Percentiles rank a stretch among this genome's conserved stretches.
Conservation (phyloP, 345 rosid species). For the Eucalyptus erythrocorys region DNA sequence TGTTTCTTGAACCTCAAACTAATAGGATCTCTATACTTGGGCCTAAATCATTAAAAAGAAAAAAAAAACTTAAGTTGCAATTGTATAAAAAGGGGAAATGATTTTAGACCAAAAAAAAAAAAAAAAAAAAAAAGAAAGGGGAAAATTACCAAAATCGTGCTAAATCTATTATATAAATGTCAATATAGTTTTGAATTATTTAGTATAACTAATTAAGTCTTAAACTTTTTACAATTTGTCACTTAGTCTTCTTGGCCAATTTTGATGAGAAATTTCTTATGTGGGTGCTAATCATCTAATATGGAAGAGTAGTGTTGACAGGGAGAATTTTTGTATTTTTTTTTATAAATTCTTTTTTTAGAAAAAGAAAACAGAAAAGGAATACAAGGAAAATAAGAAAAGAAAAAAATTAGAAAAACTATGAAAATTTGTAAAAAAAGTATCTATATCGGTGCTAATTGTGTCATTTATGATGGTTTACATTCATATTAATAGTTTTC, state of each 20-base stretch:
- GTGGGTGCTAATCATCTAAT: rapidly evolving
- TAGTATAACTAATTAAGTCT: rapidly evolving
- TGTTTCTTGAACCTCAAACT: background rate
- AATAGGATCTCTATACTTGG: no score
- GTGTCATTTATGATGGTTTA: rapidly evolving
- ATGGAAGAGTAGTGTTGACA: rapidly evolving
- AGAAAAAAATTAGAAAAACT: no score
- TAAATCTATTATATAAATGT: no score
- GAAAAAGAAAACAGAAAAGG: background rate
- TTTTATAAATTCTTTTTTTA: no score
- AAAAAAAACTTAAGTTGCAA: background rate
- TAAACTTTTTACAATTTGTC: no score
- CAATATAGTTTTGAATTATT: rapidly evolving
- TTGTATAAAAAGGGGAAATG: no score
- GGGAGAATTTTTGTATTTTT: no score
- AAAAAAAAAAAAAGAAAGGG: rapidly evolving
- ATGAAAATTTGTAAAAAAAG: background rate
- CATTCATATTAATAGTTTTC: rapidly evolving
- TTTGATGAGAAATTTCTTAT: rapidly evolving
- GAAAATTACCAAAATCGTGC: no score
- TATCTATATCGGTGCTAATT: rapidly evolving
- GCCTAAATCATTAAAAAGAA: background rate
- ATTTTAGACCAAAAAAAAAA: no score
- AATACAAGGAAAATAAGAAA: background rate
- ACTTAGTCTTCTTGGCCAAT: rapidly evolving